Evolutionary conservation across 805 yeast genomes (phyloP).

Genomic region (Lipomyces mesembrius): DNA sequence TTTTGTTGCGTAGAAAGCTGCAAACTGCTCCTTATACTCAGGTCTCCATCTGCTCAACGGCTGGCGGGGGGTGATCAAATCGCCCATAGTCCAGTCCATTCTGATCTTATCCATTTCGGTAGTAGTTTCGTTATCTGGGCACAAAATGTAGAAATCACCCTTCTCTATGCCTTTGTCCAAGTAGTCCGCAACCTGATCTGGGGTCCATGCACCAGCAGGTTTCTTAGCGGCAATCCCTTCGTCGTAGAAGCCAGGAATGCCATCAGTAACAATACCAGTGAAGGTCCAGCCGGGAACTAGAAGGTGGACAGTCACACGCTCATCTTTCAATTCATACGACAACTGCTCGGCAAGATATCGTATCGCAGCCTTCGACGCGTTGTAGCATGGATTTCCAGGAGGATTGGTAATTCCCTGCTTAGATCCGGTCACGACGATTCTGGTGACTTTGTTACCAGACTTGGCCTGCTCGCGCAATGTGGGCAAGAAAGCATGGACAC

Average conservation of each 20-base stretch:
- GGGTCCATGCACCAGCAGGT: constrained; percentile 43
- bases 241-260: constrained; percentile 25
- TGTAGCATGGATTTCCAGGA: constrained; percentile 63
- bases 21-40: constrained; percentile 35
- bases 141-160: constrained; percentile 39
- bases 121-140: constrained; percentile 42
- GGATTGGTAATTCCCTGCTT: constrained; percentile 45
- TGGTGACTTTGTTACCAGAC: constrained; percentile 19
- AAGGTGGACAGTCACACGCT: constrained; percentile 38
- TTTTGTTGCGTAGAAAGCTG: constrained; percentile 25
- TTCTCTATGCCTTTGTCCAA: constrained; percentile 36
- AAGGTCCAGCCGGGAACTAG: constrained; percentile 43
- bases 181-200: constrained; percentile 41
- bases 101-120: constrained; percentile 38
- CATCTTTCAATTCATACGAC: constrained; percentile 38
- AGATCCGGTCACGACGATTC: constrained; percentile 41
- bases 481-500: constrained; percentile 40
- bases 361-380: constrained; percentile 62
- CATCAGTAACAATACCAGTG: constrained; percentile 38
- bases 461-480: constrained; percentile 30
- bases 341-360: constrained; percentile 49
- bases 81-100: constrained; percentile 40
- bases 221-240: constrained; percentile 26
- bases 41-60: constrained; percentile 42
- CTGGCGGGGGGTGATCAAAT: constrained; percentile 36